Percentiles rank a stretch among this genome's conserved stretches.
phyloP scores from a whole-genome alignment of 768 basidiomycete species.

The Podaxis carcinomalis region DNA sequence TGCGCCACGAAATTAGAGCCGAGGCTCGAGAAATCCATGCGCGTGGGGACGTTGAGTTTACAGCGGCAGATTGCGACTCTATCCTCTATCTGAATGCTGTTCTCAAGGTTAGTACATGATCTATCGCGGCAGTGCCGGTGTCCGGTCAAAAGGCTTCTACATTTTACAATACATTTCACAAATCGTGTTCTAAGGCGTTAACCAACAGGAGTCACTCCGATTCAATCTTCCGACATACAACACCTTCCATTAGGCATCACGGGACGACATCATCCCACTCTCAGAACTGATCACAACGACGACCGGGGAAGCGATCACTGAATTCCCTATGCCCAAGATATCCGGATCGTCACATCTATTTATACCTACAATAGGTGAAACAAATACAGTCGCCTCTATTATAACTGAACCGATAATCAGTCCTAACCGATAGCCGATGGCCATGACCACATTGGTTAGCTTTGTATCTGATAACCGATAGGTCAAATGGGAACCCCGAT shows the following conservation, averaged over 20 bases:
- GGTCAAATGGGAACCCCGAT: no score
- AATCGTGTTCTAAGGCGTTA: background rate
- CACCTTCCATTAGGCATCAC: slow-evolving; percentile 44
- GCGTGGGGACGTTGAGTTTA: slow-evolving; percentile 37
- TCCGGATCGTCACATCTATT: slow-evolving; percentile 47
- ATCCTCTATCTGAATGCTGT: slow-evolving; percentile 48
- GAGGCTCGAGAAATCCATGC: slow-evolving; percentile 29
- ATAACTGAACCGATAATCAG: no score
- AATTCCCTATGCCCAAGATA: slow-evolving; percentile 46
- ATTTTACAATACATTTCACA: background rate
- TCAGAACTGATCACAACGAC: slow-evolving; percentile 44
- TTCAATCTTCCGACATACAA: slow-evolving; percentile 50
- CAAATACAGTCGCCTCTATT: no score
- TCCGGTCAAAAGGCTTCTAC: background rate
- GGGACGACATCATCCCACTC: slow-evolving; percentile 58
- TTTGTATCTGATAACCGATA: no score
- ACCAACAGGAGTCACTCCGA: slow-evolving; percentile 43
- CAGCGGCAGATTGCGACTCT: slow-evolving; percentile 41
- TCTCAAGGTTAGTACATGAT: slow-evolving; percentile 33
- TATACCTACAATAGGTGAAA: slow-evolving; percentile 50
- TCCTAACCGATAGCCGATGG: no score
- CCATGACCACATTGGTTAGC: no score
- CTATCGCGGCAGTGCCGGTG: background rate
- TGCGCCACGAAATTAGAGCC: slow-evolving; percentile 56
- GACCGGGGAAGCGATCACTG: slow-evolving; percentile 37